These are phyloP conservation scores for Acacia melanoxylon DNA, from an alignment of 306 rosid genomes.

Conservation along the genomic window DNA sequence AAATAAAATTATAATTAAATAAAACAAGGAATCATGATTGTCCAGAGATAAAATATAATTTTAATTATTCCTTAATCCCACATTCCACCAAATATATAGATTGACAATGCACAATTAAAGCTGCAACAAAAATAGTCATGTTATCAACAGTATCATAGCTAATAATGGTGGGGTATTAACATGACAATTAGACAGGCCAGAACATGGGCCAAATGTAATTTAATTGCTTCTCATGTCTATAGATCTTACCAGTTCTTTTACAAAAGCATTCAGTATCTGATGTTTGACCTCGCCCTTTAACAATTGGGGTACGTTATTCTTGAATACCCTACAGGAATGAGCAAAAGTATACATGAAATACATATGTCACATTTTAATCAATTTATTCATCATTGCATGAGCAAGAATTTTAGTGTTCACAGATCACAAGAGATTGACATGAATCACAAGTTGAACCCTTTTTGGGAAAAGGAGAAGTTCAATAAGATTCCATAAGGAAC, in stretches of 20 bases:
- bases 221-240: slow-evolving; percentile 21
- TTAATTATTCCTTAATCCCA: background rate
- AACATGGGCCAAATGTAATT: slow-evolving; percentile 8
- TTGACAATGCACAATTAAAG: slow-evolving; percentile 4
- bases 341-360: slow-evolving; percentile 7
- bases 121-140: background rate
- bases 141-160: background rate
- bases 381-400: slow-evolving; percentile 7
- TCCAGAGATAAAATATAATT: background rate
- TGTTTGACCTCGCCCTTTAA: slow-evolving; percentile 58
- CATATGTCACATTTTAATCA: slow-evolving; percentile 23
- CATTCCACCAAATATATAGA: background rate
- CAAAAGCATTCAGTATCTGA: slow-evolving; percentile 43
- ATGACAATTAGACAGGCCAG: slow-evolving; percentile 17
- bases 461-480: background rate
- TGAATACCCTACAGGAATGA: slow-evolving; percentile 69
- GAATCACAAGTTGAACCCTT: background rate
- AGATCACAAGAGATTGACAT: background rate
- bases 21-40: background rate
- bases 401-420: slow-evolving; percentile 4
- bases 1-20: too few species aligned
- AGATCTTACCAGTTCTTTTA: slow-evolving; percentile 70
- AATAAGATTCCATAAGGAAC: background rate
- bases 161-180: background rate
- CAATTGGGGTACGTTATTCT: slow-evolving; percentile 72